These are phyloP conservation scores for Acephala macrosclerotiorum DNA, from an alignment of 2,329 filamentous ascomycete genomes.

Conservation along the genomic window DNA sequence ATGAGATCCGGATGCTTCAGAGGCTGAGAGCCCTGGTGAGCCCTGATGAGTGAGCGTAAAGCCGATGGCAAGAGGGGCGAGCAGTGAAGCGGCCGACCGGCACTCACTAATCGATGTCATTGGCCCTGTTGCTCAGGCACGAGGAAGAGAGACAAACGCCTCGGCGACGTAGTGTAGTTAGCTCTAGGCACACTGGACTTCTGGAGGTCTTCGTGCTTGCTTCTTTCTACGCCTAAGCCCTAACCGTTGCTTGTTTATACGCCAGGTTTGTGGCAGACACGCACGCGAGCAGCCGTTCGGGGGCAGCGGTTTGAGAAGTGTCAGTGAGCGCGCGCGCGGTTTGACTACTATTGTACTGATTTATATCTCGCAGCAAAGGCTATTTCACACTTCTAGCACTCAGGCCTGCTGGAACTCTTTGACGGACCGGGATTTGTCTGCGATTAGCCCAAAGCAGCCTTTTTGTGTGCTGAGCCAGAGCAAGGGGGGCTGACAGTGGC, in stretches of 20 bases:
- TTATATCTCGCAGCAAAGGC: neutral
- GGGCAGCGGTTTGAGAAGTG: neutral
- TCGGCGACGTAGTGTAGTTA: neutral
- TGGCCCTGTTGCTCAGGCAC: neutral
- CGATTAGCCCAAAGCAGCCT: constrained; percentile 19
- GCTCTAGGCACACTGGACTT: neutral
- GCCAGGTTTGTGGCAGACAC: neutral
- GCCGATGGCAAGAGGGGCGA: neutral
- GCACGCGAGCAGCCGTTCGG: neutral
- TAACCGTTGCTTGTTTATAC: neutral
- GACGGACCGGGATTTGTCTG: constrained; percentile 23
- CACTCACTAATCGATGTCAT: neutral
- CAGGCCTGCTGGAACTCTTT: constrained; percentile 19
- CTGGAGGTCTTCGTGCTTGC: neutral
- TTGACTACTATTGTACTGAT: neutral
- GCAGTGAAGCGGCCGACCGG: neutral
- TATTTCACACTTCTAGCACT: constrained; percentile 7
- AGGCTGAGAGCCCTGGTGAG: constrained; percentile 5
- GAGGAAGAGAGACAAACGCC: neutral
- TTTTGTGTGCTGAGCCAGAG: neutral
- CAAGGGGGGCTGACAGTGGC: neutral
- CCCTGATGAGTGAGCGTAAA: neutral
- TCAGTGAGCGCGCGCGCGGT: neutral
- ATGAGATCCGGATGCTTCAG: neutral
- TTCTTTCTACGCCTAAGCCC: constrained; percentile 1